Conservation (phyloP, 805 yeast genomes). For the Priceomyces castillae region DNA sequence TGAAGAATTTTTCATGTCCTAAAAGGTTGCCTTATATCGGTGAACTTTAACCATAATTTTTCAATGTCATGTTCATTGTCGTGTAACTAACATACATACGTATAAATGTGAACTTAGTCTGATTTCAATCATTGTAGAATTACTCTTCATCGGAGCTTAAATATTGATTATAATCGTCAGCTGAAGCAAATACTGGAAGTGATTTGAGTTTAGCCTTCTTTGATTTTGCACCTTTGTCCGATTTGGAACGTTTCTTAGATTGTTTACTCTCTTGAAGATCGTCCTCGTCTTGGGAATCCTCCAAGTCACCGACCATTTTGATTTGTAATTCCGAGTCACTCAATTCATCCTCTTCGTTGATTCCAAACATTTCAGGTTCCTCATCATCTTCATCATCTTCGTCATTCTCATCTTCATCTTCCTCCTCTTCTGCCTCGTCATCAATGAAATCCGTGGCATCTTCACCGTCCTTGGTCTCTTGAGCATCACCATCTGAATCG, state of each 20-base stretch:
- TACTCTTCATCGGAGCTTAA: conserved; percentile 61
- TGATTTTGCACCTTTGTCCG: conserved; percentile 26
- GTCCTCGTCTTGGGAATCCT: conserved; percentile 2
- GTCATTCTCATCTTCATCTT: conserved; percentile 19
- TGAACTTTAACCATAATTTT: neutral
- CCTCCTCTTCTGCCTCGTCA: conserved; percentile 25
- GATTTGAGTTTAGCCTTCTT: conserved; percentile 60
- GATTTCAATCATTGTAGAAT: too few relatives aligned
- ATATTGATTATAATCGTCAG: conserved; percentile 78
- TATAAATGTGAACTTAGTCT: neutral
- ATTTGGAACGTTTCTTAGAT: conserved; percentile 20
- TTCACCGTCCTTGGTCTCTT: conserved; percentile 22
- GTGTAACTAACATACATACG: neutral
- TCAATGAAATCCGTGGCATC: conserved; percentile 10
- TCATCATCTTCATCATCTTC: conserved; percentile 18
- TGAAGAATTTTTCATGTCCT: neutral
- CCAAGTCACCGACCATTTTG: conserved; percentile 25
- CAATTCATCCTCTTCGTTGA: conserved; percentile 13
- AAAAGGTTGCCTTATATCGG: neutral
- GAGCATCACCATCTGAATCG: conserved; percentile 19
- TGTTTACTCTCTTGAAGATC: conserved; percentile 22
- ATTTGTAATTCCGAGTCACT: conserved; percentile 17
- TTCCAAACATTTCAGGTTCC: conserved; percentile 19
- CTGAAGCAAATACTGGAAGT: conserved; percentile 84
- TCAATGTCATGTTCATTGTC: neutral